Evolutionary conservation across 2,329 filamentous ascomycete genomes (phyloP), one percentile per base, ranked within the genome.

Genomic region (Cladosporium sp.): DNA sequence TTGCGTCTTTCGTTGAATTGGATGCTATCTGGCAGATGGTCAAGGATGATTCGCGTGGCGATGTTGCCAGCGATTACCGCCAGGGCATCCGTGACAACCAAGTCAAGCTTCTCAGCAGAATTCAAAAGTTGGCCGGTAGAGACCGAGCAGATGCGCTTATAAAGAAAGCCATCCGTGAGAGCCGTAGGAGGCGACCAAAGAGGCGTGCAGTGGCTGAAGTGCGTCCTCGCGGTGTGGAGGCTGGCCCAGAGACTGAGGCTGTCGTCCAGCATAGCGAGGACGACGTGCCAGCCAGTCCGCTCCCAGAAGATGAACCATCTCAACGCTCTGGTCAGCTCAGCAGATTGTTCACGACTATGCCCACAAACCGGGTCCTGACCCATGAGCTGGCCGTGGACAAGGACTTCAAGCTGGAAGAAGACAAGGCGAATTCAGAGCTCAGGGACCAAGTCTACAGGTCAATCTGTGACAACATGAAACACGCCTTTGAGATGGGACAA

Each of bases 21-120:
- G 88, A 93, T 62, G 85, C 85, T 30, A 92, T 92, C 42, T 87
- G 87, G 76, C 86, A 90, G 64, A 88, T 85, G 2, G 86, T 93
- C 64, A 90, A 89, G 66, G 84, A 89, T 60, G 84, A 84, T 47
- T 87, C 83, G 0, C 83, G 88, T 42, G 83, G 85, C 34, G 81
- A 83, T 13, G 87, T 89, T 2, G 81, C 86, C 1, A 82, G 81
- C 15, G 82, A 89, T n/a, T 92, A 91, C 63, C 82, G 83, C 30
- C 80, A 89, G 61, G 89, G 88, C 53, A 90, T 92, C 56, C 80
- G 86, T 51, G 85, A 90, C 57, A 91, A 89, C 60, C 88, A 93
- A 65, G 73, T 89, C 36, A 86, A 88, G 70, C 73, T 92, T 15
- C 82, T 92, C 63, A 86, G 88, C 43, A 78, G 86, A 43, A 91